Conservation (phyloP, 148 eudicot genomes). For the Rheum nobile region DNA sequence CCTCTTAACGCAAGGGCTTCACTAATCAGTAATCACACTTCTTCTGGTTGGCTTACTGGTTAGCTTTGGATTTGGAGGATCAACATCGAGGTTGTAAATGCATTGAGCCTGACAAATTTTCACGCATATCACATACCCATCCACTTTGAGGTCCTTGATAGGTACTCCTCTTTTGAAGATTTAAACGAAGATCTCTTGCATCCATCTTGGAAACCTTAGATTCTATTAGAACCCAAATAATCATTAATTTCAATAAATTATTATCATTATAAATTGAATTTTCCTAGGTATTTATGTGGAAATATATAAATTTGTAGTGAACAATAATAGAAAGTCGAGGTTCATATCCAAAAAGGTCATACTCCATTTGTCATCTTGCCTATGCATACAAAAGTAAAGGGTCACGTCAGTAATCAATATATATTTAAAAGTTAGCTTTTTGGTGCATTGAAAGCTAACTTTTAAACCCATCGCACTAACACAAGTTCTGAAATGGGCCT, state of each 20-base stretch:
- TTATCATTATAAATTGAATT: not conserved
- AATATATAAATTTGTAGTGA: constrained; percentile 10
- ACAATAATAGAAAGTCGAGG: constrained; percentile 48
- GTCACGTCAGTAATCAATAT: too few relatives aligned
- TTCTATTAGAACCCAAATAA: constrained; percentile 24
- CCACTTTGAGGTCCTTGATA: constrained; percentile 39
- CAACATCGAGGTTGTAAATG: constrained; percentile 30
- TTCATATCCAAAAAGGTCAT: constrained; percentile 52
- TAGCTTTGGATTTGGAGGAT: constrained; percentile 42
- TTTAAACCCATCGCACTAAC: too few relatives aligned
- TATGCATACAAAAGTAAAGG: too few relatives aligned
- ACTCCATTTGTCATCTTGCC: constrained; percentile 93
- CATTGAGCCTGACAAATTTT: constrained; percentile 68
- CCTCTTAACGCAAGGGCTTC: constrained; percentile 46
- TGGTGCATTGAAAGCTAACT: too few relatives aligned
- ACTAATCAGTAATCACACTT: constrained; percentile 43
- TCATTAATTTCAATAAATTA: not conserved
- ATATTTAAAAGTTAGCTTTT: too few relatives aligned
- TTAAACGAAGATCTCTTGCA: constrained; percentile 72
- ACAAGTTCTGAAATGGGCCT: too few relatives aligned
- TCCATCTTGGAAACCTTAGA: constrained; percentile 49
- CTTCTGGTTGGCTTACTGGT: constrained; percentile 52
- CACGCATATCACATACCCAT: constrained; percentile 76
- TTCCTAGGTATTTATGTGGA: not conserved
- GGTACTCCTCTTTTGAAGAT: constrained; percentile 56